Conservation (phyloP, 805 yeast species). For the Candida patagonica region DNA sequence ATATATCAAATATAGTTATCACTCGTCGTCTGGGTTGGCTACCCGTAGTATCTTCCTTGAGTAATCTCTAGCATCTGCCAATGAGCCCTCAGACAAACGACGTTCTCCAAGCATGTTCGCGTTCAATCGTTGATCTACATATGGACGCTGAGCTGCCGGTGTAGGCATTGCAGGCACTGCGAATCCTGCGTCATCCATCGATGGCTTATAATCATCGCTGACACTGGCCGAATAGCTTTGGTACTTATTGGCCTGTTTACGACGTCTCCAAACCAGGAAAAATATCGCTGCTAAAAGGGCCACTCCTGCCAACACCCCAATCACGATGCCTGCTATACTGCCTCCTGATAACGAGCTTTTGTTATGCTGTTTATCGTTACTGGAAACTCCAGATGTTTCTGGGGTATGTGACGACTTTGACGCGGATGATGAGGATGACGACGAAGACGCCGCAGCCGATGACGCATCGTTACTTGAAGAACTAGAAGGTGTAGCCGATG, state of each 20-base stretch:
- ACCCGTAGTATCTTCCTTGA: constrained; percentile 74
- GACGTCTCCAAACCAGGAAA: constrained; percentile 35
- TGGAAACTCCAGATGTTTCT: constrained; percentile 19
- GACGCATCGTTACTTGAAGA: constrained; percentile 10
- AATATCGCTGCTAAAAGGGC: constrained; percentile 33
- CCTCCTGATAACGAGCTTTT: constrained; percentile 31
- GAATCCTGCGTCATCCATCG: constrained; percentile 17
- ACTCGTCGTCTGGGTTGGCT: constrained; percentile 69
- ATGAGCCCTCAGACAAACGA: constrained; percentile 73
- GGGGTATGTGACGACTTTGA: constrained; percentile 25
- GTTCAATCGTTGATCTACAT: constrained; percentile 56
- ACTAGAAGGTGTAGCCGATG: constrained; percentile 15
- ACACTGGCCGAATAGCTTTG: constrained; percentile 3
- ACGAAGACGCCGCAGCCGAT: constrained; percentile 12
- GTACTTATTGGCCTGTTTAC: constrained; percentile 32
- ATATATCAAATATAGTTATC: too few species aligned
- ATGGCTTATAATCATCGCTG: too few species aligned
- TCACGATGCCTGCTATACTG: constrained; percentile 54
- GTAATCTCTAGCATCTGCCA: constrained; percentile 80
- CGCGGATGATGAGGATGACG: constrained; percentile 23
- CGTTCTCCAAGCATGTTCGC: constrained; percentile 77
- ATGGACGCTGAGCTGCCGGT: constrained; percentile 16
- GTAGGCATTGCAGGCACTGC: constrained; percentile 19
- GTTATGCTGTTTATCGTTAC: constrained; percentile 19
- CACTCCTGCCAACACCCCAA: constrained; percentile 42